Base-by-base conservation (phyloP, 192 early-diverging fungal genomes). In the Gaertneriomyces sp. region DNA sequence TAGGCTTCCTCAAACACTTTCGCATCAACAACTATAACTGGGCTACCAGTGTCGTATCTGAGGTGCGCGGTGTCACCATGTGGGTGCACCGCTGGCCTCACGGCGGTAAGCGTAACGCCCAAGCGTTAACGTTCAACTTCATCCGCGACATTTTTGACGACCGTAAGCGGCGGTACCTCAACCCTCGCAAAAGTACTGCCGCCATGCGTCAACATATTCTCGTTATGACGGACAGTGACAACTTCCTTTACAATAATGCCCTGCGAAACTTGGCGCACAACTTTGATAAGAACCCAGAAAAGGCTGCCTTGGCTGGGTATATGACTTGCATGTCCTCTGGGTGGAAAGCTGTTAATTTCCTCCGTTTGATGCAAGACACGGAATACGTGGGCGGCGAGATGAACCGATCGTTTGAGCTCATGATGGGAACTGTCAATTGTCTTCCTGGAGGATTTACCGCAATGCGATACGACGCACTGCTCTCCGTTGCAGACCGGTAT, bases 351-450 rank as follows among this genome's bases (percentile, higher is more conserved):
- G 40, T 52, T 19, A 79, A 73, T 33, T 80, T 80, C 12, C 44
- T 63, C 40, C 67, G 66, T 47, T 60, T 71, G 19, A 41, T 79
- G 55, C 78, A 79, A 50, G 78, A 79, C 55, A 65, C 64, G 16
- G 78, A 79, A 40, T 79, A 79, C 20, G 80, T 79, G 25, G 49
- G 61, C 10, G 79, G 79, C 6, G 71, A 79, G 45, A 68, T 79
- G 70, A 51, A 69, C 16, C 47, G 80, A 40, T 58, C 64, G 3
- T 58, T 79, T 40, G 80, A 81, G 43, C 62, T 68, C 60, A 63
- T 53, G 57, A 53, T 39, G 58, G 78, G 68, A 58, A 57, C 39
- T 53, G 79, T 55, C 50, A 81, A 41, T 58, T 79, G 42, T 53
- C 69, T 66, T 60, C 78, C 78, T 45, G 78, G 72, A 38, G 72